phyloP scores from a whole-genome alignment of 1,139 yeast species.

The Taphrina pruni region DNA sequence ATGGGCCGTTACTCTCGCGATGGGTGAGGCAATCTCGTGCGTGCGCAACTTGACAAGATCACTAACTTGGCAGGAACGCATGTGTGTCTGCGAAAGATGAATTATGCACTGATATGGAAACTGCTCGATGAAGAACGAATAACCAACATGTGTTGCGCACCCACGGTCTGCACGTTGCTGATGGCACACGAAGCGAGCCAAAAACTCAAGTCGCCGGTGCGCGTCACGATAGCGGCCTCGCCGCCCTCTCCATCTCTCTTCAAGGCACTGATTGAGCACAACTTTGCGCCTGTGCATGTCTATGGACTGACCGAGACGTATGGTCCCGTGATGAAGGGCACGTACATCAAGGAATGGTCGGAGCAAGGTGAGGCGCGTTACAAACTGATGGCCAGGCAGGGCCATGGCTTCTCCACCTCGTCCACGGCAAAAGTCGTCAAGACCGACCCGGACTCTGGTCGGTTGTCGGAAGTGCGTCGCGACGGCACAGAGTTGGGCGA shows the following conservation, averaged over 20 bases:
- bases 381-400: slow-evolving; percentile 52
- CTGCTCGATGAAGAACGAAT: slow-evolving; percentile 50
- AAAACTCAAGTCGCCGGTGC: slow-evolving; percentile 49
- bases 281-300: slow-evolving; percentile 61
- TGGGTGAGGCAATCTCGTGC: slow-evolving; percentile 47
- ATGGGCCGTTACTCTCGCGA: slow-evolving; percentile 54
- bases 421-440: slow-evolving; percentile 58
- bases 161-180: slow-evolving; percentile 54
- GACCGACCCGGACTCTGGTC: slow-evolving; percentile 53
- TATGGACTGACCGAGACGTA: slow-evolving; percentile 69
- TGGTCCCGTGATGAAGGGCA: slow-evolving; percentile 53
- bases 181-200: slow-evolving; percentile 51
- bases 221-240: slow-evolving; percentile 54
- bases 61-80: slow-evolving; percentile 48
- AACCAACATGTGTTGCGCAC: slow-evolving; percentile 55
- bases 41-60: too few relatives aligned
- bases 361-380: slow-evolving; percentile 20
- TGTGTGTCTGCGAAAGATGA: slow-evolving; percentile 52
- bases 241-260: slow-evolving; percentile 54
- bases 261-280: slow-evolving; percentile 51
- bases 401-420: slow-evolving; percentile 52
- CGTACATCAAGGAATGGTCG: slow-evolving; percentile 52
- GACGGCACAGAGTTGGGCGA: slow-evolving; percentile 53
- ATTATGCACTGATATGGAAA: slow-evolving; percentile 53
- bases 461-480: slow-evolving; percentile 59